Base-by-base conservation (phyloP, 1,139 yeast species). In the Saccharomyces hybrid region DNA sequence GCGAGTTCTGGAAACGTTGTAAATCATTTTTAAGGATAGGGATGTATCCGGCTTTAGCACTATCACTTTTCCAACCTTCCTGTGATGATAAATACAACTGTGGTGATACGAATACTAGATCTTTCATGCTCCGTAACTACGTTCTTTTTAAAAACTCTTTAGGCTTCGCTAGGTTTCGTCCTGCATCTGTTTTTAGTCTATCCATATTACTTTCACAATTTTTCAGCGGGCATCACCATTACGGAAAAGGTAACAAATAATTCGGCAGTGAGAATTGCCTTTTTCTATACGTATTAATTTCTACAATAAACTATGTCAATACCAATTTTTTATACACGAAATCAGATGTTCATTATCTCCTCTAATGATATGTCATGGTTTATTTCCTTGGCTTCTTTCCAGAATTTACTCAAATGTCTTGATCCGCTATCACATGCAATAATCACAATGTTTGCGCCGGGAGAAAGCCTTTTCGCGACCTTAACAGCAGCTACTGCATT, bases 361-460 rank as follows among this genome's bases (percentile, higher is more conserved):
- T 70, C 69, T 32, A 74, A 52, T 1, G 70, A 62, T 3, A 70
- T 59, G 26, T 66, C 63, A 49, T 66, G 61, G 5, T 64, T 62
- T 4, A 73, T 65, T 5, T 59, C 59, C 41, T 70, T 61, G 0
- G 93, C 95, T 54, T 76, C 73, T 62, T 84, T 87, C 97, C 97
- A 93, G 68, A 93, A 93, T 69, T 93, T 93, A 49, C 95, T 86
- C 57, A 91, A 68, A 70, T 93, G 98, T 60, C 98, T 78, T 6
- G 86, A 75, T 0, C 99, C 99, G 4, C 95, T 83, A 69, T 93
- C 99, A 70, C 98, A 93, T 1, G 96, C 88, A 50, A 93, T 79
- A n/a, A 95, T 82, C 5, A 93, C 96, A 26, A 93, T 82, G 25
- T 75, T 79, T 52, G 86, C 81, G 1, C 93, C 95, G 0, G 85